Conservation (phyloP, 257 asterid species). For the Mentha longifolia region DNA sequence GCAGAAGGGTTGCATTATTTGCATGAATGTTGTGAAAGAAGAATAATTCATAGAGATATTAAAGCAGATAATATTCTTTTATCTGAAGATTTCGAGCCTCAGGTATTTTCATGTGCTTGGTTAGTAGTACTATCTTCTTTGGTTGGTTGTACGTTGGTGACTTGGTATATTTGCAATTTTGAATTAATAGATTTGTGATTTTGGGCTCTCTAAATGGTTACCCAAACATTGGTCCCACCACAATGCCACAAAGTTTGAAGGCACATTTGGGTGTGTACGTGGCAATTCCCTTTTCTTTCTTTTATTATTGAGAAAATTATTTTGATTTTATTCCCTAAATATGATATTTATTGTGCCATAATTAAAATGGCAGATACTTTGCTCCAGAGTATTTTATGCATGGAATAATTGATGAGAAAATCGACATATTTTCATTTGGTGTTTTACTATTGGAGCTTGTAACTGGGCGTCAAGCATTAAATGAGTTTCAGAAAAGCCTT, state of each 20-base stretch:
- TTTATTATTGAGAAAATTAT: no score
- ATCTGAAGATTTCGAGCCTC: constrained; percentile 66
- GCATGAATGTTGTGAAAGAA: constrained; percentile 62
- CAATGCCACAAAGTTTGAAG: constrained; percentile 67
- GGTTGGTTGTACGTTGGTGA: constrained; percentile 13
- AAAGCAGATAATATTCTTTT: constrained; percentile 70
- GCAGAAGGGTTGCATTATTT: constrained; percentile 71
- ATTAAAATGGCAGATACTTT: constrained; percentile 49
- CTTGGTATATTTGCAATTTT: constrained; percentile 5
- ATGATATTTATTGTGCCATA: neutral
- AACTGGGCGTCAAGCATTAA: constrained; percentile 65
- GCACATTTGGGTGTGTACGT: constrained; percentile 76
- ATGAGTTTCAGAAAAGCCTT: constrained; percentile 60
- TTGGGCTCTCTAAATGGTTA: constrained; percentile 84
- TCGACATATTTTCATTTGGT: constrained; percentile 75
- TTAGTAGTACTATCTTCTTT: neutral
- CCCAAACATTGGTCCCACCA: constrained; percentile 73
- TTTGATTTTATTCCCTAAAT: neutral
- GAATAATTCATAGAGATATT: constrained; percentile 74
- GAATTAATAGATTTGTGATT: constrained; percentile 65
- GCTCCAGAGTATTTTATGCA: constrained; percentile 85
- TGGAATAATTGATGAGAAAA: constrained; percentile 76
- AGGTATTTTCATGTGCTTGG: constrained; percentile 39
- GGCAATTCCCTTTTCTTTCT: neutral
- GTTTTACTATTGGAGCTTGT: constrained; percentile 70